A percentile compares a stretch with the other conserved stretches of the same genome.
Conservation (phyloP, 1,139 yeast genomes). For the Scheffersomyces illinoinensis region DNA sequence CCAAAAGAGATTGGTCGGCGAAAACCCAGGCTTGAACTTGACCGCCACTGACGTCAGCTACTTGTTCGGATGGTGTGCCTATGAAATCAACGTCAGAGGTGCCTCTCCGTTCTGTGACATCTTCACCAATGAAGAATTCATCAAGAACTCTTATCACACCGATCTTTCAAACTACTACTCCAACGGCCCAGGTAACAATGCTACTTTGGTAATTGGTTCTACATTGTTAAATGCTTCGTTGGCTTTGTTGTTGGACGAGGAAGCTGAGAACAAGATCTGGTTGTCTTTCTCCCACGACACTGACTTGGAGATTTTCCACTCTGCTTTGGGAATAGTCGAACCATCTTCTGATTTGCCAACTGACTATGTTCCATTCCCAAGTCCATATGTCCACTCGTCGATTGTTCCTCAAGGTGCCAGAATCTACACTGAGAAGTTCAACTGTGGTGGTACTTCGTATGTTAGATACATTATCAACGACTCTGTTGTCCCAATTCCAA, state of each 20-base stretch:
- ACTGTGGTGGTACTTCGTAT: slow-evolving; percentile 39
- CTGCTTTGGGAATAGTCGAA: slow-evolving; percentile 52
- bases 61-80: slow-evolving; percentile 50
- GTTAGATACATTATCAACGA: slow-evolving; percentile 56
- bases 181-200: slow-evolving; percentile 22
- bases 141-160: slow-evolving; percentile 41
- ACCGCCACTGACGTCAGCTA: slow-evolving; percentile 40
- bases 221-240: slow-evolving; percentile 33
- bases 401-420: slow-evolving; percentile 60
- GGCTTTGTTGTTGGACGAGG: slow-evolving; percentile 26
- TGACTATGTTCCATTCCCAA: slow-evolving; percentile 34
- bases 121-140: slow-evolving; percentile 50
- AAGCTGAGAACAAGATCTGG: slow-evolving; percentile 34
- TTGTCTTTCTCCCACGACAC: slow-evolving; percentile 62
- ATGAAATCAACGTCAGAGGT: slow-evolving; percentile 52
- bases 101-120: slow-evolving; percentile 48
- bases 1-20: slow-evolving; percentile 34
- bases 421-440: slow-evolving; percentile 48
- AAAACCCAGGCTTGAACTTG: slow-evolving; percentile 42
- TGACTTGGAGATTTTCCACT: slow-evolving; percentile 50
- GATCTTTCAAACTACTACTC: slow-evolving; percentile 43
- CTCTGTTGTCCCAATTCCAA: slow-evolving; percentile 55
- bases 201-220: slow-evolving; percentile 27
- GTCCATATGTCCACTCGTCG: slow-evolving; percentile 47
- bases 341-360: slow-evolving; percentile 31